These are phyloP conservation scores for Musa acuminata DNA, from an alignment of 176 grass and related monocot species.

Conservation along the genomic window DNA sequence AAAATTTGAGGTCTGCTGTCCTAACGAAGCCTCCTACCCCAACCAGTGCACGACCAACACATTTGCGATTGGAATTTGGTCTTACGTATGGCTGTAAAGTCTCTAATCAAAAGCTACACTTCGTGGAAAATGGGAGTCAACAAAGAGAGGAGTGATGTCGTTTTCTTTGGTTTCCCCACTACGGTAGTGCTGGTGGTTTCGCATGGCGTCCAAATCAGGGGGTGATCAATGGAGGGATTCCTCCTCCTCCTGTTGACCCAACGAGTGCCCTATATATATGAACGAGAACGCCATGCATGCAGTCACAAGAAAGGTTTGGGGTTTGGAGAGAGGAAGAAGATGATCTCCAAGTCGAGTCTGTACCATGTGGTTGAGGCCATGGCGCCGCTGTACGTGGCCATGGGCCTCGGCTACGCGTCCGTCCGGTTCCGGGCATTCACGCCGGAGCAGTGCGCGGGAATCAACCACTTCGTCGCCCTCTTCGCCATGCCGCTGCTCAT, in stretches of 20 bases:
- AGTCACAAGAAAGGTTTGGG: background rate
- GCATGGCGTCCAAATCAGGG: background rate
- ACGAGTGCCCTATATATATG: background rate
- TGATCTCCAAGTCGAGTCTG: background rate
- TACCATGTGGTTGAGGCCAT: slow-evolving; percentile 7
- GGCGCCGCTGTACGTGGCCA: slow-evolving; percentile 3
- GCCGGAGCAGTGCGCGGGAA: slow-evolving; percentile 1
- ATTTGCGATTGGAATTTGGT: no score
- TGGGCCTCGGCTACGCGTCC: background rate
- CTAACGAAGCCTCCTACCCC: background rate
- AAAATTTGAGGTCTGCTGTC: background rate
- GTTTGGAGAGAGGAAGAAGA: background rate
- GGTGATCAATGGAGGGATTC: background rate
- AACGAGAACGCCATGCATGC: background rate
- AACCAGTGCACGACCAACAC: background rate
- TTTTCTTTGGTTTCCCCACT: background rate
- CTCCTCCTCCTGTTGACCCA: background rate
- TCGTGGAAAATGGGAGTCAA: background rate
- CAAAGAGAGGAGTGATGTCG: background rate
- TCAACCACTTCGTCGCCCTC: slow-evolving; percentile 6
- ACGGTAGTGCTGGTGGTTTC: background rate
- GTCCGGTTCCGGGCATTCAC: background rate
- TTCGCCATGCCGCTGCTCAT: slow-evolving; percentile 9
- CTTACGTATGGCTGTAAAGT: background rate
- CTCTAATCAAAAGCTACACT: background rate